These are phyloP conservation scores for Stevia rebaudiana DNA, from an alignment of 140 eudicot genomes.

Conservation along the genomic window DNA sequence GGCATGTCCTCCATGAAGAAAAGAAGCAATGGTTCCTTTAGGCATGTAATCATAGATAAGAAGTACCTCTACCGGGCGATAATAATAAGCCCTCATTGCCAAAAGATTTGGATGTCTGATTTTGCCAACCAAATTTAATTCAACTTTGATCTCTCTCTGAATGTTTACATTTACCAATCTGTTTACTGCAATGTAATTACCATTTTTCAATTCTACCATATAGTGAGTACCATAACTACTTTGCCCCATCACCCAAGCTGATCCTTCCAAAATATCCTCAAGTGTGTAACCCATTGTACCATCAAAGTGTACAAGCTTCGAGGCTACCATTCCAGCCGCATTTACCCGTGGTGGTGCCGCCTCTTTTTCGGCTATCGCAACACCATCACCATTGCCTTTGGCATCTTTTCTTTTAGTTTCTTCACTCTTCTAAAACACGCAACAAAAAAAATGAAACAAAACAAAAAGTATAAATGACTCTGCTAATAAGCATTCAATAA, in stretches of 20 bases:
- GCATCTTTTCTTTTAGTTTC: not conserved
- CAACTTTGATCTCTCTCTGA: constrained; percentile 42
- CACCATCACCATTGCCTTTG: constrained; percentile 16
- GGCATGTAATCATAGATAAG: not conserved
- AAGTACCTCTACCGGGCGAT: constrained; percentile 62
- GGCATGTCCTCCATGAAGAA: not conserved
- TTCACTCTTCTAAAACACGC: constrained; percentile 46
- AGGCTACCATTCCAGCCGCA: constrained; percentile 51
- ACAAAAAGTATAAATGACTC: not conserved
- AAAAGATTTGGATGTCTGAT: constrained; percentile 63
- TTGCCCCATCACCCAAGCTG: constrained; percentile 86
- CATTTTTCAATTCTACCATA: constrained; percentile 76
- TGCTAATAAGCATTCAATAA: too few species aligned
- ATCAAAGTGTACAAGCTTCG: constrained; percentile 80
- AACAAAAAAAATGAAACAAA: constrained; percentile 31
- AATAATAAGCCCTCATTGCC: constrained; percentile 58
- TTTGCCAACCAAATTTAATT: constrained; percentile 51
- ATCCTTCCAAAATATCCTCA: constrained; percentile 75
- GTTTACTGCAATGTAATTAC: constrained; percentile 75
- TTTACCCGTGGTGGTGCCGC: constrained; percentile 21
- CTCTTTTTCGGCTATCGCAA: constrained; percentile 7
- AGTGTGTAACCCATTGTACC: constrained; percentile 74
- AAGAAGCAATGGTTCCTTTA: not conserved
- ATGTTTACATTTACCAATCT: constrained; percentile 22
- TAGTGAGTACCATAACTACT: constrained; percentile 96